phyloP scores from a whole-genome alignment of 371 early-diverging fungal species.

The Mucor circinelloides region DNA sequence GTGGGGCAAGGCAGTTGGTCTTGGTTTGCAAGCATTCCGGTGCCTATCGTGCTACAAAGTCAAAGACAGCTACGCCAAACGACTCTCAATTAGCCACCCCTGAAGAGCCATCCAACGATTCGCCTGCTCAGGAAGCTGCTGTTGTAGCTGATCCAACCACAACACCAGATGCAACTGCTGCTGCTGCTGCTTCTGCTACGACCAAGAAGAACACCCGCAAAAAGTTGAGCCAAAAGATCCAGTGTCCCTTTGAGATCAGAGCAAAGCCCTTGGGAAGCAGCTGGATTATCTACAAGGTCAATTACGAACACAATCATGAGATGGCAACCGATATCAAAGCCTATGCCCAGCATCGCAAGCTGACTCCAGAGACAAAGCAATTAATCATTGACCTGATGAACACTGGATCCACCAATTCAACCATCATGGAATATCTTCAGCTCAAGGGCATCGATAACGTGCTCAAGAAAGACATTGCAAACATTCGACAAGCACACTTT shows the following conservation, averaged over 20 bases:
- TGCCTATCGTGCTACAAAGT: slow-evolving; percentile 6
- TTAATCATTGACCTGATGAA: slow-evolving; percentile 7
- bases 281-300: slow-evolving; percentile 13
- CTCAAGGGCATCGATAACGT: slow-evolving; percentile 13
- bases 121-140: background rate
- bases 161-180: no score
- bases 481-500: slow-evolving; percentile 12
- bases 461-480: slow-evolving; percentile 19
- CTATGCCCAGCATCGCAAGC: slow-evolving; percentile 19
- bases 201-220: slow-evolving; percentile 4
- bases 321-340: slow-evolving; percentile 16
- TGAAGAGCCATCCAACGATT: background rate
- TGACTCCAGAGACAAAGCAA: slow-evolving; percentile 3
- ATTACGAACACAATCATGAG: slow-evolving; percentile 18
- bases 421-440: slow-evolving; percentile 1
- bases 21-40: slow-evolving; percentile 22
- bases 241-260: slow-evolving; percentile 21
- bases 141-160: background rate
- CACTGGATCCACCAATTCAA: slow-evolving; percentile 7
- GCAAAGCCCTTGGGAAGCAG: slow-evolving; percentile 6
- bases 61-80: background rate
- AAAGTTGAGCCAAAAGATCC: slow-evolving; percentile 12
- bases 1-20: slow-evolving; percentile 9
- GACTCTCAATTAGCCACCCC: background rate
- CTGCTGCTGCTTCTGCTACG: background rate